Base-by-base conservation (phyloP, 1,284 basidiomycete species). In the Cutaneotrichosporon curvatum region DNA sequence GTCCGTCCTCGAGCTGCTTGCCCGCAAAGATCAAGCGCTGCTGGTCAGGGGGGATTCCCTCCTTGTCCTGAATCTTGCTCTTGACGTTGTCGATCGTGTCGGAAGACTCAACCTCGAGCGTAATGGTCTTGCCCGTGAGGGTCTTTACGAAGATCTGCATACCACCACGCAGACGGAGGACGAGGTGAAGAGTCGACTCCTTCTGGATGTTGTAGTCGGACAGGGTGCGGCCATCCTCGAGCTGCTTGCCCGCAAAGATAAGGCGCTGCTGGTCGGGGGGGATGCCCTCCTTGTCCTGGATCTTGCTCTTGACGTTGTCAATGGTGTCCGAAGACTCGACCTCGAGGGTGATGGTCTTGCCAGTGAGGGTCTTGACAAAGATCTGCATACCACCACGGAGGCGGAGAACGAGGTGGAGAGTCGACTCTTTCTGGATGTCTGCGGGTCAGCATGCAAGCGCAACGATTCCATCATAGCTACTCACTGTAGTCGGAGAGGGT, bases 21-120 rank as follows among this genome's bases (percentile, higher is more conserved):
- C 92, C 92, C 43, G 92, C 92, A 67, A 96, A 97, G 78, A 96
- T 96, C 71, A 97, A 75, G 60, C 92, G 89, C 74, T 96, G 92
- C 75, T 96, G 90, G 77, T 96, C 91, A 60, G 57, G 48, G 2
- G 70, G 81, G 48, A 68, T 88, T 81, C 88, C 88, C 74, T 91
- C 88, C 79, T 91, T 91, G 78, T 91, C 88, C 72, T 92, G 87
- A 66, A 92, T 92, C 75, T 92, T 92, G 71, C 84, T 79, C 79
- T 92, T 91, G 75, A 92, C 89, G 80, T 94, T 94, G 80, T 96
- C 90, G 75, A 96, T 92, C 55, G 92, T 92, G 78, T 94, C 89
- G 51, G 84, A 50, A 75, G 79, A 71, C 76, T 94, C 89, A 43
- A 91, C 89, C 77, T 96, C 96, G 67, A 98, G 78, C 59, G 94